Percentiles rank a stretch among this genome's conserved stretches.
Evolutionary conservation across 306 rosid species (phyloP).

Genomic region (Cicer judaicum): DNA sequence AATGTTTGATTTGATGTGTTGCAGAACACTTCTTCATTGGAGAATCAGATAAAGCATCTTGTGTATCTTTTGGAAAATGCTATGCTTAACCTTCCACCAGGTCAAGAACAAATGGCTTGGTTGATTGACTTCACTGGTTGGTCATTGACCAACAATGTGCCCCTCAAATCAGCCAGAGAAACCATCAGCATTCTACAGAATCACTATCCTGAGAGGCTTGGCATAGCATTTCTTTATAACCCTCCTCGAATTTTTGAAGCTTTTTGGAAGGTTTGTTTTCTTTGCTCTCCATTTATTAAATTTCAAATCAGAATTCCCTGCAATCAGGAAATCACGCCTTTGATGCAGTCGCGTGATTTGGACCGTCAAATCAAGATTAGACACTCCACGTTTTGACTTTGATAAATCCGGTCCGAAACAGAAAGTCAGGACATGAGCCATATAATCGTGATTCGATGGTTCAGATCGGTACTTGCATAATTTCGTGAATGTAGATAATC

Average conservation of each 20-base stretch:
- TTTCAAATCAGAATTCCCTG: background rate
- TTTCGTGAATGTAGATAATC: background rate
- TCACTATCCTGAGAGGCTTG: slow-evolving; percentile 61
- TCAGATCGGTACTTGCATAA: background rate
- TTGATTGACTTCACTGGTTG: slow-evolving; percentile 60
- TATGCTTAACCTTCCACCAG: slow-evolving; percentile 52
- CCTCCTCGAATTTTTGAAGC: slow-evolving; percentile 62
- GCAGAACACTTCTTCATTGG: slow-evolving; percentile 79
- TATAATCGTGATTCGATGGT: background rate
- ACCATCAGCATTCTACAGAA: slow-evolving; percentile 50
- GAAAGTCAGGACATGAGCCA: background rate
- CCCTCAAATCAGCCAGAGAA: slow-evolving; percentile 51
- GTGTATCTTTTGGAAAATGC: slow-evolving; percentile 88
- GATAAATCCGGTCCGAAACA: background rate
- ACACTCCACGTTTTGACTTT: background rate
- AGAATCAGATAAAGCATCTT: slow-evolving; percentile 75
- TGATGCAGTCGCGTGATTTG: background rate
- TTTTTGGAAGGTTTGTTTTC: slow-evolving; percentile 54
- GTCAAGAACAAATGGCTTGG: slow-evolving; percentile 82
- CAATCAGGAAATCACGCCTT: background rate
- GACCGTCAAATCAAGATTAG: background rate
- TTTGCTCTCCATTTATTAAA: background rate
- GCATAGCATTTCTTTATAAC: slow-evolving; percentile 56
- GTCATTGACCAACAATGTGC: slow-evolving; percentile 55
- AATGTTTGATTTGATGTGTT: slow-evolving; percentile 49